phyloP scores from a whole-genome alignment of 345 rosid genomes.

The Hypericum androsaemum region DNA sequence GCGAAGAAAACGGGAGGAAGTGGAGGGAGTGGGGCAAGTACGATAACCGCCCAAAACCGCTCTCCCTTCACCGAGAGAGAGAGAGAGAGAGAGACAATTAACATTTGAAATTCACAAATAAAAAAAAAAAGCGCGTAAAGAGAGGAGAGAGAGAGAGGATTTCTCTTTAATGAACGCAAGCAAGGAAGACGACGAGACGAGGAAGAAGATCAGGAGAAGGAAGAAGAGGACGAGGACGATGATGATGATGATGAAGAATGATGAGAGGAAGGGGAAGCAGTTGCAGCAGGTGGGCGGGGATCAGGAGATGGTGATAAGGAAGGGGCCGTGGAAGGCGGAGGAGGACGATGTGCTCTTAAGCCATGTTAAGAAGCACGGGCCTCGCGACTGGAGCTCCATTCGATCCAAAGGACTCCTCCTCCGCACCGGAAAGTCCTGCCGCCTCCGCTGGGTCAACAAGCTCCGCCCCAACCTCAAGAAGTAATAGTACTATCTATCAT shows the following conservation, averaged over 20 bases:
- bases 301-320: conserved; percentile 25
- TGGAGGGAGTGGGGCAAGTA: too few relatives aligned
- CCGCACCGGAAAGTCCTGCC: conserved; percentile 89
- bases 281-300: conserved; percentile 39
- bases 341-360: conserved; percentile 71
- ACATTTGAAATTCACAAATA: too few relatives aligned
- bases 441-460: conserved; percentile 97
- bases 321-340: conserved; percentile 93
- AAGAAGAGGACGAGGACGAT: background rate
- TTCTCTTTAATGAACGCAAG: too few relatives aligned
- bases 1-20: too few relatives aligned
- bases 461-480: conserved; percentile 85
- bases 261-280: background rate
- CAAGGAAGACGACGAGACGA: background rate
- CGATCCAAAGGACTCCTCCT: conserved; percentile 94
- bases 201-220: background rate
- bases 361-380: conserved; percentile 67
- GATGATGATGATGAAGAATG: background rate
- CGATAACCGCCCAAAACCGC: too few relatives aligned
- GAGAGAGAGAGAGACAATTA: too few relatives aligned
- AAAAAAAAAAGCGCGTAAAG: too few relatives aligned
- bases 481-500: conserved; percentile 33
- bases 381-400: conserved; percentile 99
- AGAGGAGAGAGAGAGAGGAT: too few relatives aligned
- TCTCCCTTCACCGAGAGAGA: too few relatives aligned